Evolutionary conservation across 306 rosid genomes (phyloP).

Genomic region (Ormosia semicastrata): DNA sequence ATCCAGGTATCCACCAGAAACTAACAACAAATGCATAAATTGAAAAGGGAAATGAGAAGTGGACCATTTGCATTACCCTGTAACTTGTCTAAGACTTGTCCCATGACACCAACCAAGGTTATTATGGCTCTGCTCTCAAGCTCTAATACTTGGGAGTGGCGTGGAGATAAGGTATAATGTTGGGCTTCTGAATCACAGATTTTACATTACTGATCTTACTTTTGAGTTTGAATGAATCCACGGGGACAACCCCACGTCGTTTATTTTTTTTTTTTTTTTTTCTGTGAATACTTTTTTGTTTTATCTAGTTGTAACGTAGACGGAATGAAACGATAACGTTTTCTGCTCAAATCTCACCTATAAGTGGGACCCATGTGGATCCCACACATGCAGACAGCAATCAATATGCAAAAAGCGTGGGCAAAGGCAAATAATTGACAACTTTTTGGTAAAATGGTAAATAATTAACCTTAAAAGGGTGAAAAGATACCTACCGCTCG

Average conservation of each 20-base stretch:
- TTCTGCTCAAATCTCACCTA: too few relatives aligned
- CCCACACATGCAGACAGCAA: too few relatives aligned
- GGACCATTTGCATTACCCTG: conserved; percentile 36
- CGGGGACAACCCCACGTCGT: neutral
- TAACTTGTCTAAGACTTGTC: conserved; percentile 53
- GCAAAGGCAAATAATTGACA: too few relatives aligned
- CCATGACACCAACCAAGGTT: conserved; percentile 38
- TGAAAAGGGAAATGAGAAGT: neutral
- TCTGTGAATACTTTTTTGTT: too few relatives aligned
- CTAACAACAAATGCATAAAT: neutral
- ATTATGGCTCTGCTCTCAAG: neutral
- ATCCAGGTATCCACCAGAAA: neutral
- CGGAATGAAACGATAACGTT: too few relatives aligned
- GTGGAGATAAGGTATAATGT: neutral
- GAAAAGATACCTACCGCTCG: too few relatives aligned
- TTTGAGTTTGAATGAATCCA: neutral
- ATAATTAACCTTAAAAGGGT: too few relatives aligned
- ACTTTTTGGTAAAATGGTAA: too few relatives aligned
- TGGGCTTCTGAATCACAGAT: neutral
- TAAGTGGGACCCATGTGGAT: too few relatives aligned
- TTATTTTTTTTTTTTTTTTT: neutral
- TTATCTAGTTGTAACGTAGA: too few relatives aligned
- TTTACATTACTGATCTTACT: neutral
- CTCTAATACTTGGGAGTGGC: neutral
- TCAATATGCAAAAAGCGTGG: too few relatives aligned